Evolutionary conservation across 75 land plant genomes (phyloP).

Genomic region (Sequoiadendron giganteum): DNA sequence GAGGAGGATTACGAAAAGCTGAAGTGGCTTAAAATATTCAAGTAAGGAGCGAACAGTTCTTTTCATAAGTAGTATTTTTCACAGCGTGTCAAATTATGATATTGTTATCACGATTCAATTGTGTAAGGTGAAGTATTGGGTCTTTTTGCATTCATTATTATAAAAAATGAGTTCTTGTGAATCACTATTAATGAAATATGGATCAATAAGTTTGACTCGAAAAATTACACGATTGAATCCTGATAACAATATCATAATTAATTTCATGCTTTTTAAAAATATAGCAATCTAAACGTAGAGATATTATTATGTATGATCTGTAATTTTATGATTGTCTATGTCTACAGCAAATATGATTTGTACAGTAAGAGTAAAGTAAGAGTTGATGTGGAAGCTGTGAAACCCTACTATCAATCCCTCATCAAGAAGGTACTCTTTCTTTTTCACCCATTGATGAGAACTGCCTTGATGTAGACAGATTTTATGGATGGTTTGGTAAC

Average conservation of each 20-base stretch:
- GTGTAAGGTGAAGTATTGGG: no score
- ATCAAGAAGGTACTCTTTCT: conserved; percentile 57
- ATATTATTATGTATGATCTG: background rate
- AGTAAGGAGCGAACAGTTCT: conserved; percentile 27
- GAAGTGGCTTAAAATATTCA: conserved; percentile 77
- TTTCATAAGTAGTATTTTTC: no score
- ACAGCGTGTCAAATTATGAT: no score
- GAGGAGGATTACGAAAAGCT: conserved; percentile 65
- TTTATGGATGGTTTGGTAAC: background rate
- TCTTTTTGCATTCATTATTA: no score
- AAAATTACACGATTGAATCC: no score
- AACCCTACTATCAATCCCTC: conserved; percentile 78
- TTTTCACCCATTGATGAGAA: background rate
- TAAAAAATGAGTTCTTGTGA: no score
- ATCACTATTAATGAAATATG: no score
- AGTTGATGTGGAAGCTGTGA: conserved; percentile 70
- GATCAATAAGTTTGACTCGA: no score
- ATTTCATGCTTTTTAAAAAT: background rate
- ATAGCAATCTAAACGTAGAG: background rate
- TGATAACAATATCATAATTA: no score
- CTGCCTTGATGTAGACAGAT: no score
- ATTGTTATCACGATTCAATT: no score
- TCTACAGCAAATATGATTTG: conserved; percentile 76
- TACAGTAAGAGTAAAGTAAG: conserved; percentile 85
- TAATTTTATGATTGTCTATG: background rate